These are phyloP conservation scores for Cronartium ribicola DNA, from an alignment of 1,284 basidiomycete species.

Conservation along the genomic window DNA sequence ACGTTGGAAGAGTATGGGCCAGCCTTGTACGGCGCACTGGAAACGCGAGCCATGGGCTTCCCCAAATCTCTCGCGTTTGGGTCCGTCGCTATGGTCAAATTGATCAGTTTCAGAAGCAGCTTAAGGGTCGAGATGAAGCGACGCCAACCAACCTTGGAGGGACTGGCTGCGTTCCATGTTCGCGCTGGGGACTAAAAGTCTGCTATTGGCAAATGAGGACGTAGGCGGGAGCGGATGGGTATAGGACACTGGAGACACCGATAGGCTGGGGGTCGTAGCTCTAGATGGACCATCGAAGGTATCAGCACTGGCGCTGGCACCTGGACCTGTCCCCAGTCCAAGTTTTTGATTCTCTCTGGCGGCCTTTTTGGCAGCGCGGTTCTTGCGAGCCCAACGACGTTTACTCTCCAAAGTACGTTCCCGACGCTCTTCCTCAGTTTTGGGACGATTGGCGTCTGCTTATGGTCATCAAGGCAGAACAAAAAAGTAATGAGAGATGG, in stretches of 20 bases:
- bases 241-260: no score
- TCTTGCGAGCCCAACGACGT: slow-evolving; percentile 57
- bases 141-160: slow-evolving; percentile 13
- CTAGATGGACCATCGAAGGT: no score
- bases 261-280: no score
- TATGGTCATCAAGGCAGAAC: not conserved
- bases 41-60: not conserved
- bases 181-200: not conserved
- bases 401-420: slow-evolving; percentile 57
- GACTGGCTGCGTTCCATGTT: slow-evolving; percentile 3
- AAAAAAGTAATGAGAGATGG: not conserved
- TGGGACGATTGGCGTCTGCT: slow-evolving; percentile 56
- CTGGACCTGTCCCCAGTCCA: slow-evolving; percentile 8
- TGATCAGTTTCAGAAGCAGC: not conserved
- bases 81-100: no score
- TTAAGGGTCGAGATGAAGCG: not conserved
- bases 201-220: not conserved
- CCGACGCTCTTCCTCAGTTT: slow-evolving; percentile 55
- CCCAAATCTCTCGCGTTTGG: not conserved
- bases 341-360: slow-evolving; percentile 24
- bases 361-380: slow-evolving; percentile 48
- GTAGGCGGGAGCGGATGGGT: not conserved
- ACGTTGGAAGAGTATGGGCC: not conserved
- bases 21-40: slow-evolving; percentile 7
- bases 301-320: not conserved